These are phyloP conservation scores for Fusarium palustre DNA, from an alignment of 2,329 filamentous ascomycete genomes.

Conservation along the genomic window DNA sequence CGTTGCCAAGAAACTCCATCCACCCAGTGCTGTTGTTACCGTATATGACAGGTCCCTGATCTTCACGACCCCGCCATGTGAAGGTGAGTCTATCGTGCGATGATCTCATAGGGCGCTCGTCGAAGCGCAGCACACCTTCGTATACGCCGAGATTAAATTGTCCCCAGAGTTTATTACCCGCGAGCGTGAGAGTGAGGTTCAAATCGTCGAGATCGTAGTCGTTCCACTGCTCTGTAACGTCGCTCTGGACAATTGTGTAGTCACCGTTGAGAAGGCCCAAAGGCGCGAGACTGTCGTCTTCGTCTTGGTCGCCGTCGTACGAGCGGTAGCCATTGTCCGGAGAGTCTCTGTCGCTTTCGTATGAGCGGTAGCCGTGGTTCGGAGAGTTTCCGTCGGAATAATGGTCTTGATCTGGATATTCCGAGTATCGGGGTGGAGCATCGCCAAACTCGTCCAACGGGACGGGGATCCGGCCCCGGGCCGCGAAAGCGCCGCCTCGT, in stretches of 20 bases:
- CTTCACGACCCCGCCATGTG: slow-evolving; percentile 54
- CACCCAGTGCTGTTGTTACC: slow-evolving; percentile 48
- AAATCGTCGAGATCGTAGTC: slow-evolving; percentile 44
- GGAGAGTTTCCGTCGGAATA: slow-evolving; percentile 6
- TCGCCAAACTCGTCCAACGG: slow-evolving; percentile 1
- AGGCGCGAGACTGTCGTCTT: slow-evolving; percentile 6
- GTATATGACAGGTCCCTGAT: slow-evolving; percentile 45
- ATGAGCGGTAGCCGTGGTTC: neutral
- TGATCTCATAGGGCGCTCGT: slow-evolving; percentile 51
- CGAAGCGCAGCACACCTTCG: slow-evolving; percentile 57
- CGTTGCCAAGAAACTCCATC: slow-evolving; percentile 55
- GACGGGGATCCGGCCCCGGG: slow-evolving; percentile 41
- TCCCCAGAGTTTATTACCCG: slow-evolving; percentile 58
- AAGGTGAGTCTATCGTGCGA: slow-evolving; percentile 47
- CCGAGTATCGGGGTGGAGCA: slow-evolving; percentile 37
- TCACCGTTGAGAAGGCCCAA: slow-evolving; percentile 59
- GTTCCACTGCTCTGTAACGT: slow-evolving; percentile 46
- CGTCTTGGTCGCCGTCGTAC: slow-evolving; percentile 20
- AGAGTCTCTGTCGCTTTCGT: neutral
- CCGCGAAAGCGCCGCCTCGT: slow-evolving; percentile 42
- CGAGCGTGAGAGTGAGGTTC: slow-evolving; percentile 54
- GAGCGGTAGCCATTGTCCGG: too few relatives aligned
- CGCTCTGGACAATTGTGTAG: slow-evolving; percentile 54
- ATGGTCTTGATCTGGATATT: slow-evolving; percentile 12
- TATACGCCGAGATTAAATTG: slow-evolving; percentile 58